These are phyloP conservation scores for Mycena kentingensis DNA, from an alignment of 768 basidiomycete genomes.

Conservation along the genomic window DNA sequence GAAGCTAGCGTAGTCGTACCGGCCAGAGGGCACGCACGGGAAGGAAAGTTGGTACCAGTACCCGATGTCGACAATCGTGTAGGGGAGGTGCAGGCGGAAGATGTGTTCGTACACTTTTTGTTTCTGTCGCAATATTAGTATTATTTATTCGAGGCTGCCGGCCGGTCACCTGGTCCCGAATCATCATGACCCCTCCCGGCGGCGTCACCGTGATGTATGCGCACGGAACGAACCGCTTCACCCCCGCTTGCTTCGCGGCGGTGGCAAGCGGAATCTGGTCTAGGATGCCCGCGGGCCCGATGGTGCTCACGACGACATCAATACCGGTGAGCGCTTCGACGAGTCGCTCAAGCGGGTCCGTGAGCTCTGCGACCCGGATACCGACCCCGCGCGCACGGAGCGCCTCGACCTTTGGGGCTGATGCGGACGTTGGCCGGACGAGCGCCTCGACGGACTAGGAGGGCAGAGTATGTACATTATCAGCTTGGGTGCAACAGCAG, in stretches of 20 bases:
- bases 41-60: slow-evolving; percentile 29
- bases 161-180: too few species aligned
- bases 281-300: neutral
- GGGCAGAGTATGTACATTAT: too few species aligned
- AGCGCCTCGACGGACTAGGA: slow-evolving; percentile 3
- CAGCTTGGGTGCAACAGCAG: too few species aligned
- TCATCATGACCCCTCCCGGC: too few species aligned
- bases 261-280: neutral
- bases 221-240: too few species aligned
- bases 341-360: neutral
- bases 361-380: neutral
- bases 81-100: slow-evolving; percentile 20
- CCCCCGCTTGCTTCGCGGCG: neutral
- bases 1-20: neutral
- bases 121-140: slow-evolving; percentile 26
- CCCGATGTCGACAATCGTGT: slow-evolving; percentile 33
- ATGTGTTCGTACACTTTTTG: slow-evolving; percentile 25
- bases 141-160: neutral
- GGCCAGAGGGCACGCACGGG: slow-evolving; percentile 3
- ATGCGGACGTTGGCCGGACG: neutral
- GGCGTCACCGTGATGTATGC: neutral
- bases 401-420: neutral
- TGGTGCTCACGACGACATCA: neutral
- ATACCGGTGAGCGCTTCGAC: neutral
- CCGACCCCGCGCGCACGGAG: neutral